Base-by-base conservation (phyloP, 2,329 filamentous ascomycete genomes). In the Plectosphaerella sp. region DNA sequence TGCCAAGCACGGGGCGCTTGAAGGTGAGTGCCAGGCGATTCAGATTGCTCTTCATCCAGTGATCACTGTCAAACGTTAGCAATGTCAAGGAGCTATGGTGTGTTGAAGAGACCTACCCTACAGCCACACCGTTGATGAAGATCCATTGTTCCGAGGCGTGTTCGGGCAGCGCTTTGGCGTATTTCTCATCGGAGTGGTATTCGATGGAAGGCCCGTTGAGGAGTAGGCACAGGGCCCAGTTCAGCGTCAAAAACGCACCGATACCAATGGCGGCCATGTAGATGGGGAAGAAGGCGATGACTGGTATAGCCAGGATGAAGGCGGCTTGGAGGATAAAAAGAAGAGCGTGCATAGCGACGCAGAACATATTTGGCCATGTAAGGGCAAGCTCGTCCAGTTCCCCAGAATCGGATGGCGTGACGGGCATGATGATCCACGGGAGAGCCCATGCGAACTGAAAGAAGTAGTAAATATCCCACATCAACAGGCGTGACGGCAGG, bases 111-210 rank as follows among this genome's bases (percentile, higher is more conserved):
- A 71, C 77, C 54, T 68, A 84, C 81, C 78, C 80, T 35, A 78
- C 77, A 10, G 78, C 82, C 25, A 91, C 82, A 1, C 89, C 89
- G 61, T 92, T 92, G 49, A 92, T 67, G 63, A 88, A 92, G n/a
- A 92, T 76, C 89, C 89, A 93, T 61, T 85, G 79, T 68, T 92
- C 88, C 49, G 83, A 74, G 11, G 73, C 71, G 63, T 83, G 77
- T 57, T 80, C 74, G 0, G 74, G 72, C 16, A 67, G 65, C 2
- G 67, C 67, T 15, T 73, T 65, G 1, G 83, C 75, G 55, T 79
- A 83, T 50, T 78, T 70, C 3, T 76, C 70, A 42, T 81, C 74
- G 1, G 82, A 83, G 16, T 68, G 65, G 58, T 78, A 83, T 3
- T 73, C 71, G 48, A 73, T 68, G 4, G 68, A 63, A 7, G 59